These are phyloP conservation scores for Penicillium griseofulvum DNA, from an alignment of 2,329 filamentous ascomycete genomes.

Conservation along the genomic window DNA sequence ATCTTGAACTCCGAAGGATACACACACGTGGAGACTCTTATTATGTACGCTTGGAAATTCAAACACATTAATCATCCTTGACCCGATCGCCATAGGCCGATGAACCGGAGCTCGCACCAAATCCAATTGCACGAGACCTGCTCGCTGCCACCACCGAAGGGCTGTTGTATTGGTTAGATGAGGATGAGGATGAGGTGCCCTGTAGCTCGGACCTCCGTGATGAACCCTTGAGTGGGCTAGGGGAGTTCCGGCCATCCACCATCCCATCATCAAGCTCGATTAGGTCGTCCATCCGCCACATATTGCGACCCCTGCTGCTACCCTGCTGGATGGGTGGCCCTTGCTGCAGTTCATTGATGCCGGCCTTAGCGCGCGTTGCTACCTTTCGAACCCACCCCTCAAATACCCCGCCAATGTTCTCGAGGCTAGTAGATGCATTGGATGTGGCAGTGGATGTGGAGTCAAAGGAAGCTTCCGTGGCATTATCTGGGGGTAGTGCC, in stretches of 20 bases:
- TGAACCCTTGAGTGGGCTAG: conserved; percentile 15
- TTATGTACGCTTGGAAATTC: conserved; percentile 23
- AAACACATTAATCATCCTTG: conserved; percentile 32
- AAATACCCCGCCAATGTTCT: conserved; percentile 81
- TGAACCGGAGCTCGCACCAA: conserved; percentile 12
- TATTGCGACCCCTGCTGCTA: conserved; percentile 22
- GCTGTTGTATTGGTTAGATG: conserved; percentile 22
- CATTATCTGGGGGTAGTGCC: conserved; percentile 57
- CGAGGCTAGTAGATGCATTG: conserved; percentile 54
- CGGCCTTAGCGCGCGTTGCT: conserved; percentile 51
- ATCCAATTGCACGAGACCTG: conserved; percentile 34
- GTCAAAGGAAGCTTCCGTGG: conserved; percentile 36
- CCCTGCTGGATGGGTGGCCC: conserved; percentile 21
- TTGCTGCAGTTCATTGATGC: conserved; percentile 42
- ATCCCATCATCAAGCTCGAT: conserved; percentile 44
- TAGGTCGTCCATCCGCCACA: conserved; percentile 40
- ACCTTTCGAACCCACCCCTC: conserved; percentile 89
- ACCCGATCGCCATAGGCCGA: conserved; percentile 18
- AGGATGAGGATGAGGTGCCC: conserved; percentile 24
- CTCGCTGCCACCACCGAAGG: conserved; percentile 31
- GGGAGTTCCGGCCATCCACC: conserved; percentile 28
- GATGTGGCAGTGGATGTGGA: conserved; percentile 34
- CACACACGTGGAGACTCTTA: conserved; percentile 18
- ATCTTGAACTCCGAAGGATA: conserved; percentile 6
- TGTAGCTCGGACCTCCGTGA: conserved; percentile 19